Evolutionary conservation across 257 asterid genomes (phyloP), one percentile per base, ranked within the genome.

Genomic region (Craterostigma plantagineum): DNA sequence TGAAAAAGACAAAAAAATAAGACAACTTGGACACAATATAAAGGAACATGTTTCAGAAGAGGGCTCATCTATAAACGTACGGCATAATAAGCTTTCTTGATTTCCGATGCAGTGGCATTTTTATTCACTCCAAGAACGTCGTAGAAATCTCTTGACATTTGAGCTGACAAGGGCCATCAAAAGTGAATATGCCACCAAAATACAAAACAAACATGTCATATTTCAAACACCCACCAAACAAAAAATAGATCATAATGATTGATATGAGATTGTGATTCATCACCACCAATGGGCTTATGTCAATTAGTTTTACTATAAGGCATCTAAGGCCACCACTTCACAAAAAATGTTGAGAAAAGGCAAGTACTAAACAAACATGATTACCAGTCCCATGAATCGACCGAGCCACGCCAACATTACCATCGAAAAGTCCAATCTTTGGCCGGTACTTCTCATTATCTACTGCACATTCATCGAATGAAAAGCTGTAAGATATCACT

Each of bases 21-120:
- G 9, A 12, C 17, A 40, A 1, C 34, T 42, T 1, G 47, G 7
- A 14, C 38, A 34, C 14, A 40, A 40, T 2, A 3, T 3, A 8
- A 1, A 9, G 8, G 13, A 1, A 40, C 9, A 3, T 18, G 35
- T 11, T 48, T 35, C 37, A 35, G 34, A 5, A 52, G 13, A 48
- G 49, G 54, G 23, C 14, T 17, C 16, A 36, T 18, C 36, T 37
- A 35, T 10, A 18, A 49, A 51, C 81, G 52, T 72, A 82, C 95
- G 75, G 71, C 95, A 64, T 82, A 77, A 70, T 87, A 87, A 48
- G 98, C 75, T 63, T 79, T 79, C 69, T 87, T 87, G 50, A 82
- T 74, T 63, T 87, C 98, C 3, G 93, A 64, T 50, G 92, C 66
- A 41, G 86, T 66, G 57, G 98, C 92, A 63, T 52, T 72, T 63